A percentile compares a stretch with the other conserved stretches of the same genome.
Conservation (phyloP, 1,284 basidiomycete species). For the Xerocomus nothofagi region DNA sequence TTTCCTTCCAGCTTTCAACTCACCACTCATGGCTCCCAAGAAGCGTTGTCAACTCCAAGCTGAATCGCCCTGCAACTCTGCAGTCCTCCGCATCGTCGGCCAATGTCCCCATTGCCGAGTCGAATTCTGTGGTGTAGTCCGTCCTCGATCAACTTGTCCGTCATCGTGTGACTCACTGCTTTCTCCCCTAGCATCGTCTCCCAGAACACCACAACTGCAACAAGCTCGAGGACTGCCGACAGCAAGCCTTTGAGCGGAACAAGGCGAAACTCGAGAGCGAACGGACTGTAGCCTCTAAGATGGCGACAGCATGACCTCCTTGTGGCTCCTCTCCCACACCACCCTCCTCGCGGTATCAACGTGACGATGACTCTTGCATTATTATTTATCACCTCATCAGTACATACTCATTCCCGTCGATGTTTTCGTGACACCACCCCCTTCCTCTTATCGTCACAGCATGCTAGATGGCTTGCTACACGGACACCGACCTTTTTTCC, state of each 20-base stretch:
- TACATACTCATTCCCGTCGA: slow-evolving; percentile 18
- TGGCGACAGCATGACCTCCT: slow-evolving; percentile 65
- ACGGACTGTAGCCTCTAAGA: slow-evolving; percentile 81
- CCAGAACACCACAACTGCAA: slow-evolving; percentile 81
- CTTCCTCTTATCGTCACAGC: slow-evolving; percentile 9
- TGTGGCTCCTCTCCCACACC: slow-evolving; percentile 4
- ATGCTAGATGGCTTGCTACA: slow-evolving; percentile 21
- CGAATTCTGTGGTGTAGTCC: slow-evolving; percentile 75
- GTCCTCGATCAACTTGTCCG: slow-evolving; percentile 35
- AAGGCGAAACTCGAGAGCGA: slow-evolving; percentile 84
- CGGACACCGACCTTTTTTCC: slow-evolving; percentile 9
- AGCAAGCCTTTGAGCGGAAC: slow-evolving; percentile 83
- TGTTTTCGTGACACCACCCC: slow-evolving; percentile 16
- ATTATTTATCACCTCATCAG: slow-evolving; percentile 31
- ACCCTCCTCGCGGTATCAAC: slow-evolving; percentile 16
- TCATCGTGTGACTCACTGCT: slow-evolving; percentile 19
- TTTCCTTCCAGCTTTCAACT: background rate
- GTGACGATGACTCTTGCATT: slow-evolving; percentile 31
- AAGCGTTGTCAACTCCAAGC: slow-evolving; percentile 78
- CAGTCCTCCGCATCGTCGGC: slow-evolving; percentile 77
- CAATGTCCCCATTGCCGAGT: slow-evolving; percentile 76
- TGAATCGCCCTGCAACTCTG: slow-evolving; percentile 71
- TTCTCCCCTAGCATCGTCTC: slow-evolving; percentile 65
- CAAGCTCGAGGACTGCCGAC: slow-evolving; percentile 76
- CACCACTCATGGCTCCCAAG: slow-evolving; percentile 66